These are phyloP conservation scores for Solanum hybrid DNA, from an alignment of 305 asterid species.

Conservation along the genomic window DNA sequence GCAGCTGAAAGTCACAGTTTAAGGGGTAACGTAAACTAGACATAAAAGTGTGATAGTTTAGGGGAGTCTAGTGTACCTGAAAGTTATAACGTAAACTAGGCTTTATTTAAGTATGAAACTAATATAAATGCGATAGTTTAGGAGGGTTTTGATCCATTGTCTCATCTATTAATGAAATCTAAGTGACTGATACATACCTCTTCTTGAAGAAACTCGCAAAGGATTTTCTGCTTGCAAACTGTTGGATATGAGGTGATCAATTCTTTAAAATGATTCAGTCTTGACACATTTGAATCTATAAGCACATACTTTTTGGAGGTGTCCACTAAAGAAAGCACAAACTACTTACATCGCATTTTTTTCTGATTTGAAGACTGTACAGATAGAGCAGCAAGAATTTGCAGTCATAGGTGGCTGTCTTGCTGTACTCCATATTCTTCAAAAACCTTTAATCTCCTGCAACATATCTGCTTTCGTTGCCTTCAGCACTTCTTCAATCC, in stretches of 20 bases:
- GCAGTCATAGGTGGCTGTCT: background rate
- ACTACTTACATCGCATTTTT: background rate
- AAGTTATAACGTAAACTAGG: background rate
- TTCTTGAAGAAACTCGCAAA: background rate
- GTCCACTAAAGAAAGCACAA: background rate
- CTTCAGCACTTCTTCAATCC: background rate
- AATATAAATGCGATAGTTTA: background rate
- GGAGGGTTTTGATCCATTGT: background rate
- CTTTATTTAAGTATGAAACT: background rate
- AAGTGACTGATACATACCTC: background rate
- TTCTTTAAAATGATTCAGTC: background rate
- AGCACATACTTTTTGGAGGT: background rate
- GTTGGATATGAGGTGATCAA: background rate
- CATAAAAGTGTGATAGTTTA: background rate
- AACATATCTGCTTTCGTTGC: background rate
- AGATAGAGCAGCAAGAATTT: background rate
- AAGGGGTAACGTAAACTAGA: background rate
- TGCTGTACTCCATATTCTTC: conserved; percentile 19
- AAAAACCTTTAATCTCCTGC: conserved; percentile 12
- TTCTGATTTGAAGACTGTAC: background rate
- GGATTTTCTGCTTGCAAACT: background rate
- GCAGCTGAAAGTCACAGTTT: background rate
- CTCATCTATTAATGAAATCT: background rate
- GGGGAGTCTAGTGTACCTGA: background rate
- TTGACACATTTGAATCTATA: background rate